Conservation (phyloP, 2,329 filamentous ascomycete genomes). For the Seiridium cupressi region DNA sequence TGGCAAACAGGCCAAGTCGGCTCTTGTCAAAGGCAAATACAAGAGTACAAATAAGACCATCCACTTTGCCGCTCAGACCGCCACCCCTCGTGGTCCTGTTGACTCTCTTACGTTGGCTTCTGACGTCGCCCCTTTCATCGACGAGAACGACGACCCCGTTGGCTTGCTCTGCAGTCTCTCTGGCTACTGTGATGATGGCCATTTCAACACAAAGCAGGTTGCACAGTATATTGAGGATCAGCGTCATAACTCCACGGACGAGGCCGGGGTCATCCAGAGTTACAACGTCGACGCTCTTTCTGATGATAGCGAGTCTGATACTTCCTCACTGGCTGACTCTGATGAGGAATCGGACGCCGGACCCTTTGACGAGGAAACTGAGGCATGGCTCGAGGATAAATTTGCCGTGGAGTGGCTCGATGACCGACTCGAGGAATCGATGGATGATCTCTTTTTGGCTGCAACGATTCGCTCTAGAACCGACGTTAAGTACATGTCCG, state of each 20-base stretch:
- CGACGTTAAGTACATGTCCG: not conserved
- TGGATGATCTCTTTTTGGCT: not conserved
- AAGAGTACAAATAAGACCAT: not conserved
- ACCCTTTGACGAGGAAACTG: not conserved
- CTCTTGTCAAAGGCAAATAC: not conserved
- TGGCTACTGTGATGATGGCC: not conserved
- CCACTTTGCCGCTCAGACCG: not conserved
- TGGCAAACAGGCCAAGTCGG: no score
- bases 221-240: not conserved
- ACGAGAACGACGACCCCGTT: not conserved
- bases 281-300: not conserved
- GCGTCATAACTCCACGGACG: not conserved
- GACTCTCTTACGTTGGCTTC: not conserved
- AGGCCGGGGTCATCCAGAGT: not conserved
- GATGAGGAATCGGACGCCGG: not conserved
- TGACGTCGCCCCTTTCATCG: not conserved
- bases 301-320: not conserved
- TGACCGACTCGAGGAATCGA: not conserved
- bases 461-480: not conserved
- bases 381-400: not conserved
- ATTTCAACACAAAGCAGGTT: not conserved
- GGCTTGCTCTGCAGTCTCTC: not conserved
- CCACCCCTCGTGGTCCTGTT: not conserved
- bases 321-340: not conserved
- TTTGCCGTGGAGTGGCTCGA: not conserved